Conservation (phyloP, 805 yeast genomes). For the Candida berthetii region DNA sequence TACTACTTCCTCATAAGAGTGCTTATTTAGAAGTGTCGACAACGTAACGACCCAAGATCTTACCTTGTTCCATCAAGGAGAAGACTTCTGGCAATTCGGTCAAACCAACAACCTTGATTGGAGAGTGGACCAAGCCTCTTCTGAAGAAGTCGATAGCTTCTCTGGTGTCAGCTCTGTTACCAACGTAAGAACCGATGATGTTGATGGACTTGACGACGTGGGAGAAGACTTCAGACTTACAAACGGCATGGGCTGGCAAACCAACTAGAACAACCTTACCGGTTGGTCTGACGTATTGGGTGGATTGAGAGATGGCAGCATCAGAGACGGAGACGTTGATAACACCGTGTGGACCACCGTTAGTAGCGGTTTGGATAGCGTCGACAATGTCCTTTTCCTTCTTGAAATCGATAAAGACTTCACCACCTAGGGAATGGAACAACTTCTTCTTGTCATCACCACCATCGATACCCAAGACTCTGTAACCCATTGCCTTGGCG, state of each 20-base stretch:
- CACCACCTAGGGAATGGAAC: constrained; percentile 44
- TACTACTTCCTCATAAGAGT: too few relatives aligned
- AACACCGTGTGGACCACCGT: constrained; percentile 75
- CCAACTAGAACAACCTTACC: constrained; percentile 73
- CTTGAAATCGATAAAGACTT: constrained; percentile 48
- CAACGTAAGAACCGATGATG: constrained; percentile 80
- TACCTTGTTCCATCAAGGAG: constrained; percentile 73
- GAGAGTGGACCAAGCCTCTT: constrained; percentile 55
- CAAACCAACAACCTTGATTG: constrained; percentile 46
- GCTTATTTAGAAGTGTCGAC: constrained; percentile 53
- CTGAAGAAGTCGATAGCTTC: constrained; percentile 61
- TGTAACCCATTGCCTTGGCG: constrained; percentile 52
- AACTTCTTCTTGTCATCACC: constrained; percentile 45
- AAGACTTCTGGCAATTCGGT: constrained; percentile 42
- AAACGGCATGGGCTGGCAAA: constrained; percentile 71
- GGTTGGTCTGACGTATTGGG: constrained; percentile 50
- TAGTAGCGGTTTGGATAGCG: constrained; percentile 46
- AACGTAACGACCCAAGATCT: constrained; percentile 84
- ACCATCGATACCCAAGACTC: constrained; percentile 52
- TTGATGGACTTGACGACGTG: constrained; percentile 66
- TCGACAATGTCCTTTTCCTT: constrained; percentile 42
- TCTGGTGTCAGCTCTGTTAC: constrained; percentile 76
- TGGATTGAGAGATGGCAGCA: constrained; percentile 51
- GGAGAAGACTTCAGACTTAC: constrained; percentile 57
- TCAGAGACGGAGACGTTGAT: constrained; percentile 68